These are phyloP conservation scores for Hebeloma cylindrosporum DNA, from an alignment of 768 basidiomycete genomes.

Conservation along the genomic window DNA sequence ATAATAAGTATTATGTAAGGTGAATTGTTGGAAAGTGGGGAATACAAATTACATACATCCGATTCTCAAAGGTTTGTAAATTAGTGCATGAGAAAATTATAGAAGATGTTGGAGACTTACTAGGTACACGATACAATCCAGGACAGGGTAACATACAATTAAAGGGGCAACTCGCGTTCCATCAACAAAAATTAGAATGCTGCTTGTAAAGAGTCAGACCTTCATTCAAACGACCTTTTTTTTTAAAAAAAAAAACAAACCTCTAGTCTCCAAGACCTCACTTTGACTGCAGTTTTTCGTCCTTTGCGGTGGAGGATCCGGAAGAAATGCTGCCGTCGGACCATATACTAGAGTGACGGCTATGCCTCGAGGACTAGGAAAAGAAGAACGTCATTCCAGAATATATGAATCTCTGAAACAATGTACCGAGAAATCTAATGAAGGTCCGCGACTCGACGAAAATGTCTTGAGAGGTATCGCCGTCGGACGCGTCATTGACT, in stretches of 20 bases:
- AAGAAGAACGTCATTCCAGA: background rate
- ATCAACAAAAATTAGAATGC: no score
- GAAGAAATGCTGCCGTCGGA: slow-evolving; percentile 1
- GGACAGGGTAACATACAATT: no score
- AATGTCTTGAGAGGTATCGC: slow-evolving; percentile 28
- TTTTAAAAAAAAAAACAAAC: no score
- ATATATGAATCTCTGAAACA: no score
- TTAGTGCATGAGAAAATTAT: background rate
- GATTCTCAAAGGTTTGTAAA: background rate
- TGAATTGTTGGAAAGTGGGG: no score
- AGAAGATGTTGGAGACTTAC: background rate
- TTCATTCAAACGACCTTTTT: no score
- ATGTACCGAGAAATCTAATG: slow-evolving; percentile 11
- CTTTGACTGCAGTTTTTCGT: background rate
- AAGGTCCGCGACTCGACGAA: slow-evolving; percentile 9
- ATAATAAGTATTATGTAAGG: no score
- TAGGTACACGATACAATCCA: no score
- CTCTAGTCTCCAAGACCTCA: no score
- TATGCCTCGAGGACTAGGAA: slow-evolving; percentile 7
- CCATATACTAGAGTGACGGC: slow-evolving; percentile 9
- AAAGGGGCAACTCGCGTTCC: no score
- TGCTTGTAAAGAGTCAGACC: no score
- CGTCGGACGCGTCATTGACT: slow-evolving; percentile 16
- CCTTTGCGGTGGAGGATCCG: background rate
- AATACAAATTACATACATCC: no score